Evolutionary conservation across 1,139 yeast genomes (phyloP).

Genomic region (Hanseniaspora uvarum): DNA sequence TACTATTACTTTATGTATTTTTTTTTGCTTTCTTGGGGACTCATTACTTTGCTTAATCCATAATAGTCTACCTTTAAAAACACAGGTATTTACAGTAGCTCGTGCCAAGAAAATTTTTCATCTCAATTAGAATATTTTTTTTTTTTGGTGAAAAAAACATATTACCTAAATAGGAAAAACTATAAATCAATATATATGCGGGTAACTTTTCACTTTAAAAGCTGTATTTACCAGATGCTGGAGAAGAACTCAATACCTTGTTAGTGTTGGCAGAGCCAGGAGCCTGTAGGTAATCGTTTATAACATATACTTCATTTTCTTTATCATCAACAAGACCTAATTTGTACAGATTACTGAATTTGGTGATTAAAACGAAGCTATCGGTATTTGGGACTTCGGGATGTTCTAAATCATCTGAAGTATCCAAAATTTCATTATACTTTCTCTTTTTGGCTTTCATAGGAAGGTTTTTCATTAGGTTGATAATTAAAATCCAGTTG

Average conservation of each 20-base stretch:
- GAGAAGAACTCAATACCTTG: background rate
- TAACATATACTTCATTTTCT: conserved; percentile 5
- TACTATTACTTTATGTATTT: background rate
- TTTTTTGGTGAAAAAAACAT: background rate
- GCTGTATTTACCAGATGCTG: conserved; percentile 8
- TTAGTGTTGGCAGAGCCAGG: background rate
- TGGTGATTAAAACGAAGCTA: conserved; percentile 5
- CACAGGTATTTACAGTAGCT: no score
- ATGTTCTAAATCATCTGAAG: background rate
- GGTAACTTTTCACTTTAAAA: conserved; percentile 1
- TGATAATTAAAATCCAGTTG: conserved; percentile 12
- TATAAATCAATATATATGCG: background rate
- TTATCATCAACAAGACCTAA: background rate
- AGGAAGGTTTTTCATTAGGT: conserved; percentile 11
- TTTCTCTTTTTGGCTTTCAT: conserved; percentile 16
- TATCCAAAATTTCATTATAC: conserved; percentile 12
- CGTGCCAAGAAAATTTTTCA: no score
- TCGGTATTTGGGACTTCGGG: background rate
- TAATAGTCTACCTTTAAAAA: no score
- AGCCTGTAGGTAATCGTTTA: conserved; percentile 4
- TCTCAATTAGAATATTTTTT: background rate
- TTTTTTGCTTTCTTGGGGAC: background rate
- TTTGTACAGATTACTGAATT: conserved; percentile 8
- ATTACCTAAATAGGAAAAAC: background rate
- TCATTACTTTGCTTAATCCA: no score